A percentile compares a stretch with the other conserved stretches of the same genome.
Conservation (phyloP, 2,329 filamentous ascomycete species). For the Lojkania enalia region DNA sequence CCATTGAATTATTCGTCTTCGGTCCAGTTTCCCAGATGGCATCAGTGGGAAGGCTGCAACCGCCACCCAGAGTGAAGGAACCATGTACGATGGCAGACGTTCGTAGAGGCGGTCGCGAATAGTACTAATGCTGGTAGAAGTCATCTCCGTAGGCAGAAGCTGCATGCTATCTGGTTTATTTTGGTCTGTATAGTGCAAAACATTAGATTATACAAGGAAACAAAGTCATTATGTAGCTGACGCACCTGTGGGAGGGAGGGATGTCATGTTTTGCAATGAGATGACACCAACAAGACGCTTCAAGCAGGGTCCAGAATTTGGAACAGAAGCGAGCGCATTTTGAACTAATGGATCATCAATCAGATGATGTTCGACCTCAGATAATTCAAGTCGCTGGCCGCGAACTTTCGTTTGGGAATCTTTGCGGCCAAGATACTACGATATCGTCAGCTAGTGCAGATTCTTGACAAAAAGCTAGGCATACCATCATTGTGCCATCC, state of each 20-base stretch:
- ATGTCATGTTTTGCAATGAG: conserved; percentile 24
- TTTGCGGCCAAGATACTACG: conserved; percentile 36
- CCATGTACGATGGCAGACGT: conserved; percentile 38
- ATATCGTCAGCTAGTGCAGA: too few species aligned
- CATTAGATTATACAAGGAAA: too few species aligned
- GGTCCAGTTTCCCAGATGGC: conserved; percentile 39
- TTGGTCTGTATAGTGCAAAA: too few species aligned
- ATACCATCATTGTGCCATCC: conserved; percentile 36
- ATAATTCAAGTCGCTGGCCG: conserved; percentile 50
- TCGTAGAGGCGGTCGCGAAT: conserved; percentile 36
- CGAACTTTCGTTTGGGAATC: conserved; percentile 45
- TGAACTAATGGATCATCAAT: conserved; percentile 31
- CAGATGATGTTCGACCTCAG: conserved; percentile 52
- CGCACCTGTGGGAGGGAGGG: conserved; percentile 3
- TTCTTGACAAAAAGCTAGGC: conserved; percentile 3
- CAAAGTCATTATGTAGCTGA: too few species aligned
- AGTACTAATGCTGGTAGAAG: conserved; percentile 24
- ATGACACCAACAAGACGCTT: conserved; percentile 38
- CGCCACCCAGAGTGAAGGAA: conserved; percentile 37
- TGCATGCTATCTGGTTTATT: conserved; percentile 20
- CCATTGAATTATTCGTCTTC: conserved; percentile 34
- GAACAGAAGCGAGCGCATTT: conserved; percentile 34
- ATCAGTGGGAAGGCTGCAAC: conserved; percentile 35
- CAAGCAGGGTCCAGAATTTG: conserved; percentile 31
- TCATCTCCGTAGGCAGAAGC: conserved; percentile 25